Evolutionary conservation across 148 eudicot genomes (phyloP).

Genomic region (Cornus suecica): DNA sequence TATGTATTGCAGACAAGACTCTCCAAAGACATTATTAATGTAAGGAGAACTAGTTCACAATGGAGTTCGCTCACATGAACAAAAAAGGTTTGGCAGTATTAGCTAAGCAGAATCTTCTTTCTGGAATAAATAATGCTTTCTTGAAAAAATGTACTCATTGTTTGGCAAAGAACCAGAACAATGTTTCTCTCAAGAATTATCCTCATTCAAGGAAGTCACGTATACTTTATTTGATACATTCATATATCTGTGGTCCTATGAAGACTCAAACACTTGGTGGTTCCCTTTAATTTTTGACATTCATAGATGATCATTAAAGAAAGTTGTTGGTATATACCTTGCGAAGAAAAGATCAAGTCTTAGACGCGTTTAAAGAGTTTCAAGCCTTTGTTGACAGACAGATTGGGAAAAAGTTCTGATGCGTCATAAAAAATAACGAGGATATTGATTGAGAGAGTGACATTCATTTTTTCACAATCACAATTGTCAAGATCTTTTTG

Average conservation of each 20-base stretch:
- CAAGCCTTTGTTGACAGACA: too few species aligned
- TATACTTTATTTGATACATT: not conserved
- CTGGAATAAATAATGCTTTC: not conserved
- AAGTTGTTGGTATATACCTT: not conserved
- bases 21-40: too few species aligned
- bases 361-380: too few species aligned
- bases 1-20: too few species aligned
- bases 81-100: too few species aligned
- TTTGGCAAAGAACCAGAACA: not conserved
- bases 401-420: too few species aligned
- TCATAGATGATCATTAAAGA: not conserved
- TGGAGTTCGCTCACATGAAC: too few species aligned
- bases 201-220: not conserved
- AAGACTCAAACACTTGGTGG: not conserved
- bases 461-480: constrained; percentile 2
- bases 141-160: not conserved
- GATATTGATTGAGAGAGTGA: constrained; percentile 5
- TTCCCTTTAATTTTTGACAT: constrained; percentile 5
- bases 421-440: not conserved
- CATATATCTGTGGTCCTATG: not conserved
- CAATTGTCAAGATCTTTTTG: constrained; percentile 1
- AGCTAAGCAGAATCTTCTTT: too few species aligned
- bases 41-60: too few species aligned
- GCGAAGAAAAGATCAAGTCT: not conserved
- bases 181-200: not conserved